Evolutionary conservation across 805 yeast genomes (phyloP), one percentile per base, ranked within the genome.

Genomic region (Teunomyces panamensis): DNA sequence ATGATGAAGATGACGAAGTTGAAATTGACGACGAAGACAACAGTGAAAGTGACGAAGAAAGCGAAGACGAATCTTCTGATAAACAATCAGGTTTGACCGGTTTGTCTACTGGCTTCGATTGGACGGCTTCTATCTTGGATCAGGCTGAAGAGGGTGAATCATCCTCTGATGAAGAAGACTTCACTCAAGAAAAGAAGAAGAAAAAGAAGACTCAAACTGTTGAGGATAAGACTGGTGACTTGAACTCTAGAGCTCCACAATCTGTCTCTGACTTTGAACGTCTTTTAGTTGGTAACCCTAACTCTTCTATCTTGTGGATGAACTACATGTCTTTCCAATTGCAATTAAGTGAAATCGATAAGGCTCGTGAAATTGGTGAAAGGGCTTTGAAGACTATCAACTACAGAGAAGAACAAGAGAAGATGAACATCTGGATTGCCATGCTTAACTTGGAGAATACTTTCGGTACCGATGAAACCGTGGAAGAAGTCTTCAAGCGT

Each of bases 281-380:
- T 60, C 71, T 94, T 55, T 77, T 94, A 47, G 79, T 94, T 50
- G 95, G 97, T 64, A 87, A 87, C 63, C 97, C 99, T 42, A 86
- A 89, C 72, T 89, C 96, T 2, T 92, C 99, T 1, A 80, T 91
- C 30, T 69, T 89, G 48, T 94, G 99, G 99, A 92, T 94, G 88
- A 89, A 91, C 69, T 94, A 87, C 70, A 94, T 94, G 97, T 91
- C 98, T 3, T 94, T 92, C 85, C 96, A 91, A 68, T 77, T 94
- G 54, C 97, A 91, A 67, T 75, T 92, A 53, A 87, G 96, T 73
- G 99, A 94, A 67, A 74, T 90, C 49, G 97, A 92, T 33, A 89
- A 88, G 68, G 97, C 97, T 8, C 83, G 99, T 58, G 96, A 89
- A 64, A 82, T 94, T 57, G 97, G 89, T 39, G 87, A 85, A 58